Conservation (phyloP, 1,284 basidiomycete species). For the Gomphus sp. region DNA sequence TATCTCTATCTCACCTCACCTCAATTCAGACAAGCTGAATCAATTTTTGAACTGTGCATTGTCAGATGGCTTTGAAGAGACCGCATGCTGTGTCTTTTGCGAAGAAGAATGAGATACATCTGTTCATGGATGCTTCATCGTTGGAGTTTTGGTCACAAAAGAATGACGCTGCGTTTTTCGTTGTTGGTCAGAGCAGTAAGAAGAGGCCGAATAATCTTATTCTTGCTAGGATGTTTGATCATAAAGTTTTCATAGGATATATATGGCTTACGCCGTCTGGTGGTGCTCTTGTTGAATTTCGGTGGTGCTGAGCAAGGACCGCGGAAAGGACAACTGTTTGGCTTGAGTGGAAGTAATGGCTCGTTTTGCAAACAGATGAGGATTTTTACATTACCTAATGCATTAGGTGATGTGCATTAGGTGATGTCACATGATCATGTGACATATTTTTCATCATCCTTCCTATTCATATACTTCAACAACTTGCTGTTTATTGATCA, state of each 20-base stretch:
- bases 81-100: conserved; percentile 88
- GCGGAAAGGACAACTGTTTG: too few species aligned
- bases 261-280: conserved; percentile 37
- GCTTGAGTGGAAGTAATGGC: too few species aligned
- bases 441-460: too few species aligned
- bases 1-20: too few species aligned
- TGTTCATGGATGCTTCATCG: conserved; percentile 81
- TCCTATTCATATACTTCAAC: too few species aligned
- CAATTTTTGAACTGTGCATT: background rate
- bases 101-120: conserved; percentile 89
- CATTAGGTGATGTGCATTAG: too few species aligned
- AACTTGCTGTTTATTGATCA: too few species aligned
- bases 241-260: conserved; percentile 76
- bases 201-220: conserved; percentile 88
- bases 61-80: conserved; percentile 84
- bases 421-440: too few species aligned
- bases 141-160: conserved; percentile 92
- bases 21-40: background rate
- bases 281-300: too few species aligned
- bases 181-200: conserved; percentile 90
- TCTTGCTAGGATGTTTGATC: conserved; percentile 84
- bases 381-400: too few species aligned
- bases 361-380: too few species aligned
- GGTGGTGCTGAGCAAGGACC: too few species aligned
- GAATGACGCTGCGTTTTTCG: conserved; percentile 91